phyloP scores from a whole-genome alignment of 176 grass and related monocot genomes.

The Eleusine coracana region DNA sequence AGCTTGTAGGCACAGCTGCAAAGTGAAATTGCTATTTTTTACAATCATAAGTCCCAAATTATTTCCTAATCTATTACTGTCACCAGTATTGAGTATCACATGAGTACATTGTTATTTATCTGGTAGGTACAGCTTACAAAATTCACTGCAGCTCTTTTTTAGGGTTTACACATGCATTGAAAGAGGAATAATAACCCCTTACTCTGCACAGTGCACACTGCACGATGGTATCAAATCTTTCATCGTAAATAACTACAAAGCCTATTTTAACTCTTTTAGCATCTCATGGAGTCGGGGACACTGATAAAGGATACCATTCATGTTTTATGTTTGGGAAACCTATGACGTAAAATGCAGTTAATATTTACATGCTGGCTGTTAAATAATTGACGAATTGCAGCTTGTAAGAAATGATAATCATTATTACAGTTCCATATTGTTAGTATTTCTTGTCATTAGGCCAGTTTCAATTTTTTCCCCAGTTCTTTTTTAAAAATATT shows the following conservation, averaged over 20 bases:
- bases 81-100: too few relatives aligned
- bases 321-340: background rate
- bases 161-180: background rate
- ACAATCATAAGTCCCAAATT: too few relatives aligned
- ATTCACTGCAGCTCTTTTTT: too few relatives aligned
- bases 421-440: background rate
- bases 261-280: background rate
- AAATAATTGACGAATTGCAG: background rate
- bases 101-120: too few relatives aligned
- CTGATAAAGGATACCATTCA: background rate
- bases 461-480: background rate
- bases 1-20: too few relatives aligned
- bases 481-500: background rate
- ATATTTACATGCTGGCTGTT: background rate
- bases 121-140: too few relatives aligned
- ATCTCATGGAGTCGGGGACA: background rate
- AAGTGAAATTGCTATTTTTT: too few relatives aligned
- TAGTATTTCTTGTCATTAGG: conserved; percentile 1
- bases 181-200: background rate
- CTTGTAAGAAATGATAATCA: background rate
- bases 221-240: background rate
- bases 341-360: background rate
- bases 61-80: too few relatives aligned
- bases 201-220: background rate
- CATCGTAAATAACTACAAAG: background rate